Evolutionary conservation across 495 filamentous ascomycete species (phyloP), one percentile per base, ranked within the genome.

Genomic region (Amphirosellinia nigrospora): DNA sequence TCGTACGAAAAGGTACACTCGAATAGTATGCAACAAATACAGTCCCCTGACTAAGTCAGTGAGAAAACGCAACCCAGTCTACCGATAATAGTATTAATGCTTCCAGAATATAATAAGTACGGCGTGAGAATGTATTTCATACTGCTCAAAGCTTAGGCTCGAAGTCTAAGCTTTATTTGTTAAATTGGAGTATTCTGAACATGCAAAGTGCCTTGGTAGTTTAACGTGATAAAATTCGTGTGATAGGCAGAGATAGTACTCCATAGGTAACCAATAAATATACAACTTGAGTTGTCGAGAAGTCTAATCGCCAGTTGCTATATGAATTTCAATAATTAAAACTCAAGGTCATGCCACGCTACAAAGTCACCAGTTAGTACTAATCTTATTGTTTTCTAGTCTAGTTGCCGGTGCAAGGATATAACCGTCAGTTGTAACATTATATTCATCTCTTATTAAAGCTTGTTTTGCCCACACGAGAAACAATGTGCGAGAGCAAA

Each of bases 61-160:
- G n/a, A n/a, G n/a, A n/a, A n/a, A n/a, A n/a, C n/a, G n/a, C n/a
- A n/a, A n/a, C n/a, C n/a, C n/a, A n/a, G n/a, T n/a, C n/a, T n/a
- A n/a, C n/a, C n/a, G n/a, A n/a, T n/a, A n/a, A n/a, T 3, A 43
- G 39, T 43, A 43, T 43, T 97, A 97, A 83, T 87, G 92, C n/a
- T 91, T 96, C 72, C 89, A 82, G 74, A 97, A 92, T 86, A 90
- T 86, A 75, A 89, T 96, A 69, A 82, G 82, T 69, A 97, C 97
- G 83, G 95, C 95, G 3, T 81, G 90, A 58, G 97, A 96, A 79
- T 99, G 91, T 71, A 90, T 93, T n/a, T n/a, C n/a, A n/a, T n/a
- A n/a, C n/a, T n/a, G n/a, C n/a, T n/a, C n/a, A n/a, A n/a, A n/a
- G n/a, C n/a, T n/a, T n/a, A n/a, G n/a, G n/a, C n/a, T n/a, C n/a